Percentiles rank a stretch among this genome's conserved stretches.
Conservation (phyloP, 2,329 filamentous ascomycete genomes). For the Pestalotiopsis fici region DNA sequence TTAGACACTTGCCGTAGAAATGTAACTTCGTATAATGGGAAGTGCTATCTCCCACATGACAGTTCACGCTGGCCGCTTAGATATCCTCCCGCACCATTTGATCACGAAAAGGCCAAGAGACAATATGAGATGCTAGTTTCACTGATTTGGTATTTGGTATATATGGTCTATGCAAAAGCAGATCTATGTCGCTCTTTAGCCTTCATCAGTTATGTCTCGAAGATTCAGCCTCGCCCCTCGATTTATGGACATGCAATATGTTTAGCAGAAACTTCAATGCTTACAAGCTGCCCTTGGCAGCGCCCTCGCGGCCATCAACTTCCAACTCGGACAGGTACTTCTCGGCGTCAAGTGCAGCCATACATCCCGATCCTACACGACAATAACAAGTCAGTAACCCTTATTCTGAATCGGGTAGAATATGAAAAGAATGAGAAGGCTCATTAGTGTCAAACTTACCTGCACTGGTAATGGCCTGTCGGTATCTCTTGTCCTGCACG, state of each 20-base stretch:
- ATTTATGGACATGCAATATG: neutral
- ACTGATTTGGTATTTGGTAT: neutral
- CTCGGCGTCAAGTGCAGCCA: slow-evolving; percentile 94
- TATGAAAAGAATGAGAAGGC: no score
- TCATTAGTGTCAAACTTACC: slow-evolving; percentile 56
- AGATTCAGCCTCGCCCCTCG: neutral
- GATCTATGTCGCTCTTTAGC: neutral
- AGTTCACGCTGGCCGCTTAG: no score
- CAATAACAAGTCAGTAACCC: neutral
- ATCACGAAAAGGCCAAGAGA: no score
- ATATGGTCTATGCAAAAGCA: neutral
- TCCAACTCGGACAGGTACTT: slow-evolving; percentile 85
- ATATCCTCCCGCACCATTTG: no score
- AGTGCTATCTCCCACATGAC: no score
- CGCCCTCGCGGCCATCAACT: slow-evolving; percentile 42
- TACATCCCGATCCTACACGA: slow-evolving; percentile 78
- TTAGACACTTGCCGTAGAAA: no score
- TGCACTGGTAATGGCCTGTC: slow-evolving; percentile 96
- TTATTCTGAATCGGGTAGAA: no score
- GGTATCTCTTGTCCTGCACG: slow-evolving; percentile 97
- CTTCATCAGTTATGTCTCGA: neutral
- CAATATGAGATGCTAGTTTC: neutral
- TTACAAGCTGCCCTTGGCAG: slow-evolving; percentile 21
- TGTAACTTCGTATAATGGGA: no score
- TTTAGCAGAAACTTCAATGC: neutral